phyloP scores from a whole-genome alignment of 2,329 filamentous ascomycete species.

The Trichoderma brevicompactum region DNA sequence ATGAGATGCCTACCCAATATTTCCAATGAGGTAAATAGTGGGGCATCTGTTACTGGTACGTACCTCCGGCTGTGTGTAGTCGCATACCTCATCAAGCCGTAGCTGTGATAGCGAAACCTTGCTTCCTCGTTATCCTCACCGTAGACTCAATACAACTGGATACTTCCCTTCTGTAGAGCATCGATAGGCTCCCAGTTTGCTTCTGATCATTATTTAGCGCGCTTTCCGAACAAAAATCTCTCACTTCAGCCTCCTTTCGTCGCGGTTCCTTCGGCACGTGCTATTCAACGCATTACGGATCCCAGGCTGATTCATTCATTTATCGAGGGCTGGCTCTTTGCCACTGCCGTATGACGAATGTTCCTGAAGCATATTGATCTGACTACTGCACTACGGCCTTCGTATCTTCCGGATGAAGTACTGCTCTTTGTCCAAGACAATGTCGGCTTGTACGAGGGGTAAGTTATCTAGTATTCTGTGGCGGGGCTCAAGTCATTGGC shows the following conservation, averaged over 20 bases:
- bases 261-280: conserved; percentile 10
- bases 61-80: not conserved
- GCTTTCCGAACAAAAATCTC: too few species aligned
- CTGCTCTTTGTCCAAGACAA: conserved; percentile 96
- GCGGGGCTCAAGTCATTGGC: not conserved
- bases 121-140: not conserved
- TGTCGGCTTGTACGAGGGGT: conserved; percentile 97
- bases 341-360: conserved; percentile 72
- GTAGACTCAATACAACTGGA: not conserved
- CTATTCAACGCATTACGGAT: conserved; percentile 4
- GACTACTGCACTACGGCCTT: conserved; percentile 92
- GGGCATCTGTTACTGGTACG: conserved; percentile 2
- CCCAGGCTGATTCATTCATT: conserved; percentile 4
- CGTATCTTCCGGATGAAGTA: conserved; percentile 89
- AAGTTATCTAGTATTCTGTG: conserved; percentile 45
- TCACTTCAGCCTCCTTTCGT: not conserved
- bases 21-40: not conserved
- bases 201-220: not conserved
- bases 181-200: not conserved
- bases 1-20: not conserved
- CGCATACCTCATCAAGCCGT: conserved; percentile 3
- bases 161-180: not conserved
- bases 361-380: conserved; percentile 95
- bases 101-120: conserved; percentile 5
- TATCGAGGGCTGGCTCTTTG: conserved; percentile 26